Base-by-base conservation (phyloP, 2,329 filamentous ascomycete genomes). In the Pseudopithomyces chartarum region DNA sequence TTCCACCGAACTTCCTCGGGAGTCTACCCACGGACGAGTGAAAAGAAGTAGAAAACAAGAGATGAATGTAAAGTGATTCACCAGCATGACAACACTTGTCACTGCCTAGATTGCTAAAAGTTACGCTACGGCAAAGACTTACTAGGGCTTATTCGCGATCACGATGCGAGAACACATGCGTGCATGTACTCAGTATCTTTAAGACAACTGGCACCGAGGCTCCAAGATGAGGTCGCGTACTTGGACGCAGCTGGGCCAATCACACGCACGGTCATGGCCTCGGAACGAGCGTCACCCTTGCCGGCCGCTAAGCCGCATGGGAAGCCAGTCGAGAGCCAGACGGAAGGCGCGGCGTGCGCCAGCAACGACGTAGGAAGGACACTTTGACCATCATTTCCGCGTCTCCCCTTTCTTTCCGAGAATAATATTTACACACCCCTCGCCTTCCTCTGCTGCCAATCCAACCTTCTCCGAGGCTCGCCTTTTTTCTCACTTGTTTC, bases 401-500 rank as follows among this genome's bases (percentile, higher is more conserved):
- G 60, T 10, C 38, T 40, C 71, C 71, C 72, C 70, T 73, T 70
- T 73, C 67, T 66, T 63, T 60, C 61, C 66, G 56, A 69, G 68
- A 67, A 45, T 17, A 32, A 32, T 45, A 45, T 45, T 45, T 48
- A 48, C 45, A 13, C 45, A n/a, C 45, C 32, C 19, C 29, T 6
- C 45, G 17, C n/a, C 53, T 48, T 61, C 59, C 48, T 50, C 59
- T 54, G 52, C 59, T 54, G 54, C 55, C 56, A 58, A 34, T 56
- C 55, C 54, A 60, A 60, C 55, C 52, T 48, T 33, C 42, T 45
- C 38, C 42, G 58, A 59, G 64, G 57, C 44, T 56, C 57, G 57
- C 57, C 56, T 65, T 63, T 61, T 63, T 61, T 62, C 22, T 33
- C 55, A 57, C 57, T 60, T 55, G 58, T 74, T 70, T 61, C 58